These are phyloP conservation scores for Paramecium sonneborni DNA, from an alignment of 73 alveolate genomes.

Conservation along the genomic window DNA sequence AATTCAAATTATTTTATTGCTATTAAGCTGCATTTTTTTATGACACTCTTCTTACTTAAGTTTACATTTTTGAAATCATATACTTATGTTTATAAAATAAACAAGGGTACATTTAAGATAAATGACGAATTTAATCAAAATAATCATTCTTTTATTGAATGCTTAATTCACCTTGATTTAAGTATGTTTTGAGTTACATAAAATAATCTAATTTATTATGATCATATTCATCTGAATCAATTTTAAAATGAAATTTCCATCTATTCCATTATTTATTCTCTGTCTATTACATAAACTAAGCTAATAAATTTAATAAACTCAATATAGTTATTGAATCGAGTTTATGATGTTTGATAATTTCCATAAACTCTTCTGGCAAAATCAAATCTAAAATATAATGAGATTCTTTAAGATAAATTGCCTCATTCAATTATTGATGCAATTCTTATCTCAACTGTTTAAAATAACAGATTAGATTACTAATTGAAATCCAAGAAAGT, in stretches of 20 bases:
- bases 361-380: constrained; percentile 43
- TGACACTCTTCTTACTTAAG: constrained; percentile 22
- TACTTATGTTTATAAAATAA: constrained; percentile 13
- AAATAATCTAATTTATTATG: background rate
- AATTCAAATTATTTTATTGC: background rate
- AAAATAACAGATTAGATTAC: background rate
- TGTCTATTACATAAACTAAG: background rate
- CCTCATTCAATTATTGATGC: background rate
- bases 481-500: background rate
- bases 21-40: background rate
- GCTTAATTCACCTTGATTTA: background rate
- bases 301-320: background rate
- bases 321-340: background rate
- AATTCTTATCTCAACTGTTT: background rate
- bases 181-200: background rate
- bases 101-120: background rate
- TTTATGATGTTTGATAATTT: background rate
- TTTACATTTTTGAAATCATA: background rate
- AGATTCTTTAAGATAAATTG: background rate
- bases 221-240: background rate
- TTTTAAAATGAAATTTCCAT: background rate
- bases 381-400: background rate
- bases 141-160: background rate
- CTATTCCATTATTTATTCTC: background rate
- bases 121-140: constrained; percentile 9